Base-by-base conservation (phyloP, 2,329 filamentous ascomycete genomes). In the Hypoxylon sp. region DNA sequence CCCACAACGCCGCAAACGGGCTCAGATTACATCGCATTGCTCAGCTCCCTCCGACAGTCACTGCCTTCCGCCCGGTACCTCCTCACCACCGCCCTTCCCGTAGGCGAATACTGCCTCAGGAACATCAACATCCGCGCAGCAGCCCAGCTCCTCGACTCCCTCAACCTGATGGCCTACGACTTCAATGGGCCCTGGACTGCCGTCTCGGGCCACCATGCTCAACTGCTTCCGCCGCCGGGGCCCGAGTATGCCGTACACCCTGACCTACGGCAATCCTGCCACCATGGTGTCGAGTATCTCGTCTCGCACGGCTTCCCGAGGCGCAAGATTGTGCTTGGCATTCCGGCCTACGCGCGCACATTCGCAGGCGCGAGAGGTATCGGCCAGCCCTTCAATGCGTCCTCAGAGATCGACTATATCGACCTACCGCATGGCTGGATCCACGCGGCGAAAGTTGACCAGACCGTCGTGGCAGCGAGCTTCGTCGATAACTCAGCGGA, bases 91-190 rank as follows among this genome's bases (percentile, higher is more conserved):
- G 89, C 89, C 7, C 83, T 92, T 1, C 88, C 89, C 1, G 86
- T 86, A 0, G 88, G 87, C 1, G 82, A 88, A 73, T 91, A 88
- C 82, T 87, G 85, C 13, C 81, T 91, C 19, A 82, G 82, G 67
- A 81, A 90, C 74, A 88, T 91, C 74, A 83, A 90, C 68, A 79
- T 91, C 3, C 71, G 73, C 2, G 79, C 82, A 10, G 85, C 86
- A 1, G 81, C 84, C 1, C 71, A 80, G 2, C 79, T 87, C 38
- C 82, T 91, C 49, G 88, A 91, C 75, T 82, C 86, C 72, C 79
- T 91, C 67, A 91, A 91, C 73, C 81, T 92, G 48, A 92, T 92
- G 90, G 83, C 85, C 11, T 92, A 92, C 74, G 90, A 92, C 76
- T 91, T 91, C 71, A 83, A 85, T 0, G 90, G 90, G 0, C 83